Evolutionary conservation across 2,329 filamentous ascomycete genomes (phyloP).

Genomic region (Cladosporium sp.): DNA sequence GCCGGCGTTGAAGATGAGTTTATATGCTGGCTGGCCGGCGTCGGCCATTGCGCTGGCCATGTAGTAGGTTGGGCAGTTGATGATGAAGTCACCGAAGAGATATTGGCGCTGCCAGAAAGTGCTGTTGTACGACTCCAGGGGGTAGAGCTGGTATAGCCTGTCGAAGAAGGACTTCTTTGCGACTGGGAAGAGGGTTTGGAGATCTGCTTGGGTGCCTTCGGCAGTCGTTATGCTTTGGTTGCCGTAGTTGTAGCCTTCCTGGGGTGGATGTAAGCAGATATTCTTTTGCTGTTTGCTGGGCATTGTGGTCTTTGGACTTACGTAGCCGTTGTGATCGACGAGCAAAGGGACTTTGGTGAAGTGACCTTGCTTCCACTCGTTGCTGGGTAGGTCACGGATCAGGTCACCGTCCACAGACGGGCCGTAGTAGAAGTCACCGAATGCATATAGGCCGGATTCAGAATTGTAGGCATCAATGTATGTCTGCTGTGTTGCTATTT

Average conservation of each 20-base stretch:
- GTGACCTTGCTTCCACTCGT: conserved; percentile 38
- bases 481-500: conserved; percentile 28
- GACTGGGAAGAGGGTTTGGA: conserved; percentile 39
- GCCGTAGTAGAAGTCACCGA: conserved; percentile 46
- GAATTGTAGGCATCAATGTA: conserved; percentile 24
- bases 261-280: background rate
- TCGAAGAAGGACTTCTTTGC: conserved; percentile 42
- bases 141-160: conserved; percentile 46
- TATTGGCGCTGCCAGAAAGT: conserved; percentile 42
- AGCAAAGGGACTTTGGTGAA: conserved; percentile 42
- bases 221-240: conserved; percentile 35
- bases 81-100: conserved; percentile 49
- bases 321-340: conserved; percentile 41
- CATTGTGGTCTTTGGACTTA: background rate
- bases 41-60: conserved; percentile 41
- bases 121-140: conserved; percentile 37
- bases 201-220: conserved; percentile 35
- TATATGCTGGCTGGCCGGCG: conserved; percentile 33
- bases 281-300: background rate
- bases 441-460: conserved; percentile 28
- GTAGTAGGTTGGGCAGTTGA: conserved; percentile 44
- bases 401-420: conserved; percentile 46
- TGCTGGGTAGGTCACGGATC: conserved; percentile 41
- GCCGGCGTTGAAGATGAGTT: conserved; percentile 42
- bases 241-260: conserved; percentile 43